phyloP scores from a whole-genome alignment of 306 rosid genomes.

The Vigna angularis region DNA sequence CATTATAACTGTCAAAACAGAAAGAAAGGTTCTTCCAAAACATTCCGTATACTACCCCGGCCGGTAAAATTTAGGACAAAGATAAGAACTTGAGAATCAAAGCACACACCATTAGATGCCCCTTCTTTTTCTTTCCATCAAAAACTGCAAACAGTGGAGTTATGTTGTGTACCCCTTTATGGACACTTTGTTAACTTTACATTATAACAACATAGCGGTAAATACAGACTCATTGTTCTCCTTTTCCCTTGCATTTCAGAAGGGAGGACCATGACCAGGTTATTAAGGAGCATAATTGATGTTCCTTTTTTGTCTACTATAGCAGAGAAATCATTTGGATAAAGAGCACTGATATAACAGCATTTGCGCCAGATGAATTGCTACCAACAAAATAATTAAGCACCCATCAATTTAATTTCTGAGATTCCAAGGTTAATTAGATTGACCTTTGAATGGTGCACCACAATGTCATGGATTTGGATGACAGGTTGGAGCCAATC shows the following conservation, averaged over 20 bases:
- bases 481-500: slow-evolving; percentile 68
- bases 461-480: slow-evolving; percentile 54
- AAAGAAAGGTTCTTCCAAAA: no score
- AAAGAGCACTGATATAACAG: no score
- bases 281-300: slow-evolving; percentile 57
- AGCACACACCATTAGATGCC: slow-evolving; percentile 13
- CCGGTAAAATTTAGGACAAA: slow-evolving; percentile 1
- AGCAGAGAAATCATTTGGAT: neutral
- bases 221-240: slow-evolving; percentile 48
- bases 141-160: slow-evolving; percentile 38
- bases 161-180: slow-evolving; percentile 22
- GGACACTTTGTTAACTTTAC: neutral
- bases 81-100: neutral
- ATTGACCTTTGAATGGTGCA: slow-evolving; percentile 36
- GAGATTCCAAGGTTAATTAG: slow-evolving; percentile 48
- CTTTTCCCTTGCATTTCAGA: slow-evolving; percentile 55
- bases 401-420: slow-evolving; percentile 1
- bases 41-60: neutral
- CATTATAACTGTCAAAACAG: slow-evolving; percentile 6
- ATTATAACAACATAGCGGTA: slow-evolving; percentile 44
- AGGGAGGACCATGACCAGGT: slow-evolving; percentile 31
- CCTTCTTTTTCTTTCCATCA: slow-evolving; percentile 6
- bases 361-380: slow-evolving; percentile 26
- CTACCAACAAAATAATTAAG: neutral
- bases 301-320: slow-evolving; percentile 39